phyloP scores from a whole-genome alignment of 768 basidiomycete genomes.

The Rhodotorula taiwanensis region DNA sequence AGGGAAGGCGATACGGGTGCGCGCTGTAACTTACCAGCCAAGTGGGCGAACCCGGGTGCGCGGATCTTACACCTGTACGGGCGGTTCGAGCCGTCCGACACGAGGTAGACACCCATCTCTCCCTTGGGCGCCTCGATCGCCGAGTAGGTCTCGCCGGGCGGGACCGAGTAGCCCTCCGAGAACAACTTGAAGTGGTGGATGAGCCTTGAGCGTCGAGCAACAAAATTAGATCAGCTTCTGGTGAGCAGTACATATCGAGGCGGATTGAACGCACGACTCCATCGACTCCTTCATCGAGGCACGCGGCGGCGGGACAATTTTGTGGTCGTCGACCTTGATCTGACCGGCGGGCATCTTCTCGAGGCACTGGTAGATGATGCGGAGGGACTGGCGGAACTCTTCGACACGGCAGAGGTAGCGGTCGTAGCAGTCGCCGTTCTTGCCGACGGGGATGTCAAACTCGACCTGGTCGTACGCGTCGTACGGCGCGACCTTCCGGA shows the following conservation, averaged over 20 bases:
- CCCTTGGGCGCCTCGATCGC: conserved; percentile 99
- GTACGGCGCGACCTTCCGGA: conserved; percentile 84
- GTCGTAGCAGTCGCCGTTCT: conserved; percentile 96
- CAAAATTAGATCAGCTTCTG: background rate
- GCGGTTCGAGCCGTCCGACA: conserved; percentile 93
- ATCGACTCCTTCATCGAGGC: conserved; percentile 99
- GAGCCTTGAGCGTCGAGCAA: conserved; percentile 45
- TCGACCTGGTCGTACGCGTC: conserved; percentile 98
- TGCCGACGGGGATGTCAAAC: conserved; percentile 93
- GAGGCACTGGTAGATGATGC: conserved; percentile 78
- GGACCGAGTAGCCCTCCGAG: conserved; percentile 93
- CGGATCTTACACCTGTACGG: conserved; percentile 85
- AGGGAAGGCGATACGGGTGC: conserved; percentile 77
- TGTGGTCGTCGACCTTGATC: conserved; percentile 93
- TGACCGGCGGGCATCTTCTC: conserved; percentile 95
- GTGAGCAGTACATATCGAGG: background rate
- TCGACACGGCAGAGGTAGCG: conserved; percentile 96
- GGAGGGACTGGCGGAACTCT: conserved; percentile 90
- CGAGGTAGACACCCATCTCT: conserved; percentile 93
- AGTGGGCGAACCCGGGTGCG: conserved; percentile 51
- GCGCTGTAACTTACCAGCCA: conserved; percentile 77
- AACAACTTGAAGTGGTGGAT: conserved; percentile 97
- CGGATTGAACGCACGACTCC: conserved; percentile 50
- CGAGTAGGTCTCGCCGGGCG: conserved; percentile 78
- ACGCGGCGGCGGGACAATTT: conserved; percentile 89